Percentiles rank a stretch among this genome's conserved stretches.
phyloP scores from a whole-genome alignment of 441 rosid genomes.

The Gossypium davidsonii region DNA sequence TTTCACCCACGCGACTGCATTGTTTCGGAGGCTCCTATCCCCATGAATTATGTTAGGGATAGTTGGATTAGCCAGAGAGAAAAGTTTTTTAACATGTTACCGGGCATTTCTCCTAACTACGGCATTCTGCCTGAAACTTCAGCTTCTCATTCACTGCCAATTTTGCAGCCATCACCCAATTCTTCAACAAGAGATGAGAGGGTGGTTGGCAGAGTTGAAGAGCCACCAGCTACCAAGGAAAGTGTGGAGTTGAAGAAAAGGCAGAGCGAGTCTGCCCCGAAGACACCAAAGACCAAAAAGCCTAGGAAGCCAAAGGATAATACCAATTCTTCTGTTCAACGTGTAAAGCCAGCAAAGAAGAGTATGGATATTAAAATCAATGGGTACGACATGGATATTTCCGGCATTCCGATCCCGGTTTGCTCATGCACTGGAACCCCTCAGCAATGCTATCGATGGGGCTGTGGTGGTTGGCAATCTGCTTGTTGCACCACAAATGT shows the following conservation, averaged over 20 bases:
- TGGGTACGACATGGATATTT: slow-evolving; percentile 81
- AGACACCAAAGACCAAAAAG: slow-evolving; percentile 60
- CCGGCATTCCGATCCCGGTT: slow-evolving; percentile 78
- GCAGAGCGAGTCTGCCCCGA: slow-evolving; percentile 40
- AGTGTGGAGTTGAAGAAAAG: slow-evolving; percentile 47
- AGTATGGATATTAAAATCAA: slow-evolving; percentile 75
- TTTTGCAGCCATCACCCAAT: slow-evolving; percentile 50
- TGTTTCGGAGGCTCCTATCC: slow-evolving; percentile 46
- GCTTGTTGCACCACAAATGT: slow-evolving; percentile 87
- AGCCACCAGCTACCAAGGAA: slow-evolving; percentile 37
- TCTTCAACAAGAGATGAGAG: slow-evolving; percentile 39
- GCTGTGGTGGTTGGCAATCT: slow-evolving; percentile 98
- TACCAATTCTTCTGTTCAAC: slow-evolving; percentile 32
- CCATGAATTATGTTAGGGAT: slow-evolving; percentile 57
- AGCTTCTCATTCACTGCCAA: slow-evolving; percentile 48
- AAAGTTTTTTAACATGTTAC: slow-evolving; percentile 60
- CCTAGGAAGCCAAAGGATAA: slow-evolving; percentile 67
- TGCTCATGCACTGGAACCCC: slow-evolving; percentile 83
- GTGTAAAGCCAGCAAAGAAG: slow-evolving; percentile 70
- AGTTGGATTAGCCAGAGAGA: slow-evolving; percentile 74
- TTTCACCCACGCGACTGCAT: slow-evolving; percentile 53
- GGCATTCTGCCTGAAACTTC: slow-evolving; percentile 53
- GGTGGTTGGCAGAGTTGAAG: slow-evolving; percentile 41
- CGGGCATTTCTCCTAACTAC: slow-evolving; percentile 39
- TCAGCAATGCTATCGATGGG: slow-evolving; percentile 91